Conservation (phyloP, 2,329 filamentous ascomycete genomes). For the Leptographium galeiforme region DNA sequence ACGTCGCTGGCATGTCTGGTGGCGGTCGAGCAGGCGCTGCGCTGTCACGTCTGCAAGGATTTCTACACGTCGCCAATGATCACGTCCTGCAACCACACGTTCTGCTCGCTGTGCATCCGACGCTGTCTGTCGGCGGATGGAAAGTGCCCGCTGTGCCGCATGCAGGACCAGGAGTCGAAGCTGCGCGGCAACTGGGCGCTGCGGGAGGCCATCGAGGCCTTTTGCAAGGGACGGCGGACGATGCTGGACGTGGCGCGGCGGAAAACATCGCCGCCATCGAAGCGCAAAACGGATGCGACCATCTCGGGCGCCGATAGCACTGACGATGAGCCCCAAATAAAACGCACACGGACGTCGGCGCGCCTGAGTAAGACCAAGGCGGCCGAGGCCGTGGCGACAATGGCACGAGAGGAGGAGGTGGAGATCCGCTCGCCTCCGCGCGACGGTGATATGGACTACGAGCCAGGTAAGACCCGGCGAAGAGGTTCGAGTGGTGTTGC, state of each 20-base stretch:
- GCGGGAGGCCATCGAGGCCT: constrained; percentile 72
- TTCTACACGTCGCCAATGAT: constrained; percentile 92
- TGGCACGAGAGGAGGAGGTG: constrained; percentile 17
- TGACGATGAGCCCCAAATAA: constrained; percentile 22
- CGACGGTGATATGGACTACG: constrained; percentile 18
- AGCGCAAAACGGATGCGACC: constrained; percentile 33
- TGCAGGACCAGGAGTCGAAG: constrained; percentile 68
- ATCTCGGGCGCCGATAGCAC: not conserved
- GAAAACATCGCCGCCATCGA: constrained; percentile 22
- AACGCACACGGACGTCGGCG: constrained; percentile 39
- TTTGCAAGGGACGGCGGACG: constrained; percentile 48
- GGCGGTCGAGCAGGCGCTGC: constrained; percentile 68
- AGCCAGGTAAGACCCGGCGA: constrained; percentile 14
- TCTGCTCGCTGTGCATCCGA: constrained; percentile 92
- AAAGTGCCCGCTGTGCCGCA: constrained; percentile 75
- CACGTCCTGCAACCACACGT: constrained; percentile 88
- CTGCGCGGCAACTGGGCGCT: constrained; percentile 74
- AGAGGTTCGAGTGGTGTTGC: not conserved
- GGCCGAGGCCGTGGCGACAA: constrained; percentile 23
- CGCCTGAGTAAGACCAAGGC: constrained; percentile 30
- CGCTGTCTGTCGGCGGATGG: constrained; percentile 70
- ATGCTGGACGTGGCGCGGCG: constrained; percentile 50
- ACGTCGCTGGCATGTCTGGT: constrained; percentile 55
- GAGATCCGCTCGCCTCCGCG: constrained; percentile 8
- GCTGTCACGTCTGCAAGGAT: constrained; percentile 97